Evolutionary conservation across 2,329 filamentous ascomycete genomes (phyloP), one percentile per base, ranked within the genome.

Genomic region (Phialophora verrucosa): DNA sequence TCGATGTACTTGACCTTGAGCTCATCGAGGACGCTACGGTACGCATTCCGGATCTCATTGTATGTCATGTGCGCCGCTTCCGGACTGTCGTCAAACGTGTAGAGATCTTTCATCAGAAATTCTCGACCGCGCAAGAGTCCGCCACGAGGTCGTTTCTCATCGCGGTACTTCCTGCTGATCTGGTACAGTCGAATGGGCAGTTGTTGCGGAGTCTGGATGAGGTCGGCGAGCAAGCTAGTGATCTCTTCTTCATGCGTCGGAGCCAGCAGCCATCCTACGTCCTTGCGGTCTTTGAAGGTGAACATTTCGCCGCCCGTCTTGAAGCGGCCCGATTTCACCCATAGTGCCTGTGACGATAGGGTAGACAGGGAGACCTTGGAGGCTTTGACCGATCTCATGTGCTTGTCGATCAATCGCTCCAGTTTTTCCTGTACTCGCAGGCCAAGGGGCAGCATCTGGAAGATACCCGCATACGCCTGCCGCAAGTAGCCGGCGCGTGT

Each of bases 241-340:
- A 99, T 95, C 76, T 99, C 95, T 77, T 99, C 95, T 75, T 99
- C 95, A 69, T 99, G 95, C 0, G 95, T 99, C 0, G 95, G 95
- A 0, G 93, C 90, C 3, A 99, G 85, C 32, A 99, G 83, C 68
- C 91, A 91, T 3, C 85, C 83, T 0, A 85, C 82, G 6, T 90
- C 86, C 77, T 91, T 95, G 63, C 95, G 87, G 77, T 98, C 95
- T 53, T 84, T 80, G 55, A 98, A 86, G 50, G 86, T 87, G 58
- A 70, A 70, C 77, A 93, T 91, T 80, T 97, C 93, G n/a, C 90
- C 86, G 60, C 90, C 86, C 20, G 85, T 84, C 31, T 89, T 84
- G n/a, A 96, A 82, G 23, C 95, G 89, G n/a, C 92, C 92, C 54
- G 91, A 96, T 75, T 85, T 87, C 70, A 86, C 81, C 95, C 95